A percentile compares a stretch with the other conserved stretches of the same genome.
phyloP scores from a whole-genome alignment of 2,329 filamentous ascomycete species.

The Beauveria pseudobassiana region DNA sequence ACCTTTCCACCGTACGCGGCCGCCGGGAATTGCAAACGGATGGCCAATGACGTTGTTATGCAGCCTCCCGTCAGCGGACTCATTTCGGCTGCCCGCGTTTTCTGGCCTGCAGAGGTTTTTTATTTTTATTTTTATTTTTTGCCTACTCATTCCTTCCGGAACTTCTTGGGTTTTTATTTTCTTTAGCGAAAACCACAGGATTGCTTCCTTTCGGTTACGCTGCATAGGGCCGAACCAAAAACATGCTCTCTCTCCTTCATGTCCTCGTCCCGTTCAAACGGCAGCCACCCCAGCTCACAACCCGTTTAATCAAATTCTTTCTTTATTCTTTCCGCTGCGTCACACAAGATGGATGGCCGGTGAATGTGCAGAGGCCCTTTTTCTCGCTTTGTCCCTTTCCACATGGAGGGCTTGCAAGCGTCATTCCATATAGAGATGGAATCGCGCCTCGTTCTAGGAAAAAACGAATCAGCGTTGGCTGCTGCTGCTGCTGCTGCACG shows the following conservation, averaged over 20 bases:
- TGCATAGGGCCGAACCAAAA: background rate
- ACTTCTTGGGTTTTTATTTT: background rate
- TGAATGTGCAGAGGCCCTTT: too few relatives aligned
- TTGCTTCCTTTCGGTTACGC: background rate
- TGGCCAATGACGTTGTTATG: slow-evolving; percentile 1
- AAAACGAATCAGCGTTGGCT: background rate
- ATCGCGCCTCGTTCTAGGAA: background rate
- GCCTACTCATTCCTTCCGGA: background rate
- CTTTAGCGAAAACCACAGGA: background rate
- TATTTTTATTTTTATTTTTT: background rate
- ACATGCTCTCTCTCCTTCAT: background rate
- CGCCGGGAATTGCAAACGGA: background rate
- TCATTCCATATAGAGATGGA: background rate
- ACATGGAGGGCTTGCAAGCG: background rate
- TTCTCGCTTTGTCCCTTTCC: background rate
- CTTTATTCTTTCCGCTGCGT: too few relatives aligned
- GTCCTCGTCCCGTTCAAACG: background rate
- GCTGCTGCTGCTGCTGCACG: too few relatives aligned
- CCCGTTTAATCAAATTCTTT: too few relatives aligned
- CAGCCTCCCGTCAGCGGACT: background rate
- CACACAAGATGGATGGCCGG: too few relatives aligned
- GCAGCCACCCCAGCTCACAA: background rate
- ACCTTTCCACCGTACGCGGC: background rate
- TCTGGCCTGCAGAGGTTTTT: background rate
- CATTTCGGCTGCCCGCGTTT: background rate